A percentile compares a stretch with the other conserved stretches of the same genome.
These are phyloP conservation scores for Cetradonia linearis DNA, from an alignment of 495 filamentous ascomycete genomes.

Conservation along the genomic window DNA sequence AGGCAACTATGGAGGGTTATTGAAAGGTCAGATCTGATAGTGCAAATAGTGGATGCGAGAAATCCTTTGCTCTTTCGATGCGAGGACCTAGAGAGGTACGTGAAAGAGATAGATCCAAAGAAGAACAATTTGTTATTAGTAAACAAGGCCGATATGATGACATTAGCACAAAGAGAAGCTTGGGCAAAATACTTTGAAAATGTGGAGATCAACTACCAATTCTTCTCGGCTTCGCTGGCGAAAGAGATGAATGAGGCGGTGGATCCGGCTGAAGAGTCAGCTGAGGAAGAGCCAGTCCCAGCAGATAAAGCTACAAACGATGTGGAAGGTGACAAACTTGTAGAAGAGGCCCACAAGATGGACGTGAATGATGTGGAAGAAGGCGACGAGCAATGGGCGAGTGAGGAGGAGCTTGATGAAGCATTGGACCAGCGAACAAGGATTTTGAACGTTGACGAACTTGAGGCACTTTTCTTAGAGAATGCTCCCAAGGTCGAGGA, in stretches of 20 bases:
- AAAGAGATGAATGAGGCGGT: conserved; percentile 74
- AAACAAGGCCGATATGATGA: conserved; percentile 99
- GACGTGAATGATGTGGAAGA: conserved; percentile 30
- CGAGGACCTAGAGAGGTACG: conserved; percentile 87
- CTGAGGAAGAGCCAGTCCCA: conserved; percentile 32
- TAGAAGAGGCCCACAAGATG: conserved; percentile 32
- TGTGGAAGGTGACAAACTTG: conserved; percentile 28
- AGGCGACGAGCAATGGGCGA: conserved; percentile 30
- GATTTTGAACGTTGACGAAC: conserved; percentile 83
- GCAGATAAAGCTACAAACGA: conserved; percentile 34
- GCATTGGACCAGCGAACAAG: conserved; percentile 50
- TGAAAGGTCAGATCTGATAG: conserved; percentile 87
- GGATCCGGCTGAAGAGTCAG: conserved; percentile 37
- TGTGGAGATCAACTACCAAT: conserved; percentile 74
- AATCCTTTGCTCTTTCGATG: conserved; percentile 91
- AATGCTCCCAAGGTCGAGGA: conserved; percentile 49
- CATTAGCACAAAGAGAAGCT: conserved; percentile 62
- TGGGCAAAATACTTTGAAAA: conserved; percentile 88
- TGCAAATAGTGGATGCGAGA: conserved; percentile 96
- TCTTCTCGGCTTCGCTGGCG: conserved; percentile 89
- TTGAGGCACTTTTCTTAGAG: conserved; percentile 78
- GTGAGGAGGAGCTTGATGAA: conserved; percentile 35
- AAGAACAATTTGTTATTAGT: conserved; percentile 91
- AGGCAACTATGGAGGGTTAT: conserved; percentile 97
- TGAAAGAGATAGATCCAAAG: conserved; percentile 76